Evolutionary conservation across 768 basidiomycete species (phyloP).

Genomic region (Calocera viscosa): DNA sequence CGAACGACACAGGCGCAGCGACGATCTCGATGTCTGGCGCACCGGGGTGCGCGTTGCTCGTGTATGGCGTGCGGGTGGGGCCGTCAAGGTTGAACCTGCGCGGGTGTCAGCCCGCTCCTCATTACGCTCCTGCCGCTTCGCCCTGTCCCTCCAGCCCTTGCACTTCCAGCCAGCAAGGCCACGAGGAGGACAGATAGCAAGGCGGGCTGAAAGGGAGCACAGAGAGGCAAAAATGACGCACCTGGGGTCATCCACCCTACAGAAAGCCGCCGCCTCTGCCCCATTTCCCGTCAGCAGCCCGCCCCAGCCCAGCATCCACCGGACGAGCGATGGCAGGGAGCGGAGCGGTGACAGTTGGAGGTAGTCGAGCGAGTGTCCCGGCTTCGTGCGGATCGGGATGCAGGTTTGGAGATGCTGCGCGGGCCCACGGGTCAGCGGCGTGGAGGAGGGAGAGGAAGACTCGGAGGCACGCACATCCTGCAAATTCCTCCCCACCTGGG

Average conservation of each 20-base stretch:
- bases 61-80: not conserved
- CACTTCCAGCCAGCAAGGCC: not conserved
- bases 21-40: constrained; percentile 15
- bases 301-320: not conserved
- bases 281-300: not conserved
- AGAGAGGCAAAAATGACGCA: not conserved
- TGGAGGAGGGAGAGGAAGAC: not conserved
- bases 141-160: too few relatives aligned
- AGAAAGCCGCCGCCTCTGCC: not conserved
- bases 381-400: not conserved
- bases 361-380: not conserved
- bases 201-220: too few relatives aligned
- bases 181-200: too few relatives aligned
- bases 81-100: not conserved
- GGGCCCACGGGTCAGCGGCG: too few relatives aligned
- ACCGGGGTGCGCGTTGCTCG: not conserved
- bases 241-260: not conserved
- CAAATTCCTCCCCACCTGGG: constrained; percentile 34
- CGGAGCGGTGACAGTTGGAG: not conserved
- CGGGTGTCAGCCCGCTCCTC: not conserved
- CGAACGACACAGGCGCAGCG: constrained; percentile 8
- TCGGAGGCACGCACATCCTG: constrained; percentile 24
- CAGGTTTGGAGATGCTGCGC: constrained; percentile 3
- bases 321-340: not conserved
- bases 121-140: too few relatives aligned